Percentiles rank a stretch among this genome's conserved stretches.
Conservation (phyloP, 805 yeast species). For the Yarrowia sp. region DNA sequence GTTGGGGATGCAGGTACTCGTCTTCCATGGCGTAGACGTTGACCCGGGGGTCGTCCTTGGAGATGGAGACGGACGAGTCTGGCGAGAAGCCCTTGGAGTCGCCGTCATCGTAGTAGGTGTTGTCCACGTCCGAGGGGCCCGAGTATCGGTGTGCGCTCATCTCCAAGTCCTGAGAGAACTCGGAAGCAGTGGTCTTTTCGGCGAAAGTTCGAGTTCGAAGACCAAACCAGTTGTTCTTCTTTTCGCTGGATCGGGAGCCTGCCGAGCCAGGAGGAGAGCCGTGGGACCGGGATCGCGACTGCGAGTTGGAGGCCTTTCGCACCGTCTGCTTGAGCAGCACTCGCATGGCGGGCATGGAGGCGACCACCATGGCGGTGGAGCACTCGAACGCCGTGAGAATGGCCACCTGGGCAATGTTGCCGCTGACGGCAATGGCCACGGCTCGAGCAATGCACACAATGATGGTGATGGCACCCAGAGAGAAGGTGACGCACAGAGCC, state of each 20-base stretch:
- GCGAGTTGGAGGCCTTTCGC: conserved; percentile 30
- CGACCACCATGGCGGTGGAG: conserved; percentile 45
- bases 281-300: conserved; percentile 21
- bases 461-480: conserved; percentile 46
- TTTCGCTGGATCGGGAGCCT: conserved; percentile 29
- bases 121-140: conserved; percentile 19
- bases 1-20: conserved; percentile 17
- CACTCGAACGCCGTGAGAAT: conserved; percentile 46
- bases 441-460: conserved; percentile 44
- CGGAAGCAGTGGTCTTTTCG: conserved; percentile 16
- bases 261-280: conserved; percentile 34
- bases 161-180: conserved; percentile 31
- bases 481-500: conserved; percentile 45
- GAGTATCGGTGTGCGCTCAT: conserved; percentile 21
- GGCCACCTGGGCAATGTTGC: conserved; percentile 43
- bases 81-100: conserved; percentile 24
- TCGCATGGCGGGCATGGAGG: conserved; percentile 45
- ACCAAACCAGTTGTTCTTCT: conserved; percentile 33
- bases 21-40: conserved; percentile 32
- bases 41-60: conserved; percentile 24
- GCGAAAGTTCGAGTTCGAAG: conserved; percentile 31
- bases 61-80: conserved; percentile 11
- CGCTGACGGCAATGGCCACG: conserved; percentile 42
- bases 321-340: conserved; percentile 41
- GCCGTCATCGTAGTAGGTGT: conserved; percentile 34